phyloP scores from a whole-genome alignment of 2,329 filamentous ascomycete genomes.

The Fusarium robinianum region DNA sequence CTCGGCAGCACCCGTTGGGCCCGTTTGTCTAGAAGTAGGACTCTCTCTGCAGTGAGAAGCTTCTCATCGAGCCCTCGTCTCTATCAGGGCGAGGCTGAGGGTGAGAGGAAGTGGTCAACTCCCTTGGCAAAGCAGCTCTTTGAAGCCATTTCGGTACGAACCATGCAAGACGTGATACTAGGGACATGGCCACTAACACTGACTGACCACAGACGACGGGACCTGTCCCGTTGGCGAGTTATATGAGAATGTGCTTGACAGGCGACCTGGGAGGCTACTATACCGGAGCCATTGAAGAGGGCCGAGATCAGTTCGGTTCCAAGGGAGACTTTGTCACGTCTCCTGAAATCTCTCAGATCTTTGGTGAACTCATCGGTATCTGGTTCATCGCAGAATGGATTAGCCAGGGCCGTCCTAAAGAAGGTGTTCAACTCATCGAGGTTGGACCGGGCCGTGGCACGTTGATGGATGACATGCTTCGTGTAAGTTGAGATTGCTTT shows the following conservation, averaged over 20 bases:
- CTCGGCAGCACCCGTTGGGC: slow-evolving; percentile 18
- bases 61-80: slow-evolving; percentile 34
- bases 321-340: slow-evolving; percentile 97
- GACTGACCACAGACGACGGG: slow-evolving; percentile 65
- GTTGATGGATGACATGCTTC: slow-evolving; percentile 93
- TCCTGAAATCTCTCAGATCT: slow-evolving; percentile 95
- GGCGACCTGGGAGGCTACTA: slow-evolving; percentile 92
- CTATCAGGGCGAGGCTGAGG: slow-evolving; percentile 28
- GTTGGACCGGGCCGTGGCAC: slow-evolving; percentile 93
- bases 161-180: not conserved
- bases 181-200: not conserved
- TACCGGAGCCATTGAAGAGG: slow-evolving; percentile 70
- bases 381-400: slow-evolving; percentile 99
- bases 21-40: slow-evolving; percentile 10
- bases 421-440: slow-evolving; percentile 87
- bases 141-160: slow-evolving; percentile 78
- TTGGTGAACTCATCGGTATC: slow-evolving; percentile 90
- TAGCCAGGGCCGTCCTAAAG: slow-evolving; percentile 74
- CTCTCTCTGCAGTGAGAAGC: slow-evolving; percentile 22
- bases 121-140: slow-evolving; percentile 86
- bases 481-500: slow-evolving; percentile 60
- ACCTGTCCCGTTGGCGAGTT: slow-evolving; percentile 87
- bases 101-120: slow-evolving; percentile 80
- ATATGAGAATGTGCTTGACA: slow-evolving; percentile 98
- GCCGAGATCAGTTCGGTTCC: slow-evolving; percentile 85